Evolutionary conservation across 2,329 filamentous ascomycete species (phyloP), one percentile per base, ranked within the genome.

Genomic region (Zopfia rhizophila): DNA sequence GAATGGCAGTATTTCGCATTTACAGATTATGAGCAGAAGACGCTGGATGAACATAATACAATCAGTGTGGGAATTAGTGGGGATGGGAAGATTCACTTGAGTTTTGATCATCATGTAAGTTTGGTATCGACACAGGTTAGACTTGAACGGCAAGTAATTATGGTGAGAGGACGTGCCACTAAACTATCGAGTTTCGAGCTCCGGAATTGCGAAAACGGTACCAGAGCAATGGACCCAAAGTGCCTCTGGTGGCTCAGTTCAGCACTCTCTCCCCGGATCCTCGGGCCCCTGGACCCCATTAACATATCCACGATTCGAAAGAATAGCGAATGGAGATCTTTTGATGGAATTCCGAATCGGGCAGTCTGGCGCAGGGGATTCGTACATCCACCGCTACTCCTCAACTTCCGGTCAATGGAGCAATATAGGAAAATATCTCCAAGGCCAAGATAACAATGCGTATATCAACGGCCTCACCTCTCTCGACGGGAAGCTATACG

Each of bases 21-120:
- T 19, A 69, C 71, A 1, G 79, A 81, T 58, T 81, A 81, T 35
- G 65, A 74, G 12, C 78, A 82, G 55, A 77, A 70, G 10, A 74
- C 72, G 1, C 72, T 81, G 30, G 79, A 81, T 45, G 78, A 78
- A 3, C 79, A 81, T 56, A 81, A 82, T 48, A 81, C 78, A 3
- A 76, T 80, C 32, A 78, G 78, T 58, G 70, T 81, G 51, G 79
- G 78, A 3, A 75, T 81, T 30, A 79, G 73, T 31, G 77, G 74
- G 2, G 78, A 81, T 48, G 78, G 78, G 31, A 80, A 75, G n/a
- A 79, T 82, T 17, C 79, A 81, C 48, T 59, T 82, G 3, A 77
- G 76, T 6, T 81, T 79, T 51, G 78, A 82, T 42, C 79, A 81
- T 49, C 78, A 81, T 45, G 44, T 47, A 24, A 47, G 44, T 40